These are phyloP conservation scores for Debaryomycetaceae sp. DNA, from an alignment of 1,139 yeast species.

Conservation along the genomic window DNA sequence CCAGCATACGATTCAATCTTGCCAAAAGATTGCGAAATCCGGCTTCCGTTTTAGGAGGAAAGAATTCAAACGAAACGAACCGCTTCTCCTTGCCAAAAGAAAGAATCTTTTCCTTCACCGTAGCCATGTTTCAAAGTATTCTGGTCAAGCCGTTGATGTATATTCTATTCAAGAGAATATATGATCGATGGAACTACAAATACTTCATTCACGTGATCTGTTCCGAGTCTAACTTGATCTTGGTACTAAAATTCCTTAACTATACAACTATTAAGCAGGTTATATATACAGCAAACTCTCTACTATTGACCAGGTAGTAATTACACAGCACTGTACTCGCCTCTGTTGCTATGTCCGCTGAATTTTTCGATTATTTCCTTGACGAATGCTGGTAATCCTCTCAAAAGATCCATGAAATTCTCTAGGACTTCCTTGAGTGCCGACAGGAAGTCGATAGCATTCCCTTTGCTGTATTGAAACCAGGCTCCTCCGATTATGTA, in stretches of 20 bases:
- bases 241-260: background rate
- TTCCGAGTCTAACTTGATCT: background rate
- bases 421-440: slow-evolving; percentile 74
- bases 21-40: slow-evolving; percentile 83
- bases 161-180: background rate
- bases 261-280: background rate
- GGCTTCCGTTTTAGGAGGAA: slow-evolving; percentile 92
- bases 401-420: slow-evolving; percentile 53
- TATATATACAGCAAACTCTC: background rate
- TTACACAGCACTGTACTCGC: slow-evolving; percentile 89
- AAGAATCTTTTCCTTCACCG: slow-evolving; percentile 55
- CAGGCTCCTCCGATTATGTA: slow-evolving; percentile 81
- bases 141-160: background rate
- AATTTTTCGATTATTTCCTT: slow-evolving; percentile 69
- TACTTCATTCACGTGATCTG: background rate
- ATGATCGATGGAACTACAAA: background rate
- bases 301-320: background rate
- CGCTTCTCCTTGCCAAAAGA: slow-evolving; percentile 49
- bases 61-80: slow-evolving; percentile 87
- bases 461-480: slow-evolving; percentile 58
- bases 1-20: slow-evolving; percentile 85
- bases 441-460: slow-evolving; percentile 47
- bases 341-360: slow-evolving; percentile 67
- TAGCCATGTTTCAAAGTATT: slow-evolving; percentile 13
- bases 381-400: slow-evolving; percentile 68